phyloP scores from a whole-genome alignment of 371 early-diverging fungal species.

The Rozella allomycis region DNA sequence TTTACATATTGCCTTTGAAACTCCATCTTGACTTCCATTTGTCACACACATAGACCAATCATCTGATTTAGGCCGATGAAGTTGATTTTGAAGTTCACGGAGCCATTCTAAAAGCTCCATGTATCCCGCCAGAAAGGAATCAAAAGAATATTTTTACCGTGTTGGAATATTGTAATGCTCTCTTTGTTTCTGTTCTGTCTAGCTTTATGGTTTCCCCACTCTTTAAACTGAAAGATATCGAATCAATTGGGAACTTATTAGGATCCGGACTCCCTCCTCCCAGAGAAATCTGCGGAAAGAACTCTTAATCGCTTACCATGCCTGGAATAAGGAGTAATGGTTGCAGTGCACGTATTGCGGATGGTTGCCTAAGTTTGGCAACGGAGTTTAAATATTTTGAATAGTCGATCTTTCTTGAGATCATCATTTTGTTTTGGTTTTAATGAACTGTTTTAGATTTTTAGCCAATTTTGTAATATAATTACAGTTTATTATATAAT shows the following conservation, averaged over 20 bases:
- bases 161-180: constrained; percentile 29
- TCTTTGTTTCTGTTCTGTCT: constrained; percentile 11
- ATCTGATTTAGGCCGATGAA: constrained; percentile 13
- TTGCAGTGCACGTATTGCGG: constrained; percentile 19
- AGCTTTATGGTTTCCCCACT: constrained; percentile 13
- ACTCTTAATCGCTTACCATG: too few relatives aligned
- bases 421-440: too few relatives aligned
- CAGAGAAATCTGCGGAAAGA: too few relatives aligned
- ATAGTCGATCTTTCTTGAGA: too few relatives aligned
- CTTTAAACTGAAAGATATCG: constrained; percentile 32
- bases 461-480: too few relatives aligned
- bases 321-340: constrained; percentile 17
- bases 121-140: neutral
- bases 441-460: too few relatives aligned
- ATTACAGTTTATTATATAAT: too few relatives aligned
- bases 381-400: too few relatives aligned
- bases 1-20: too few relatives aligned
- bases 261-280: constrained; percentile 47
- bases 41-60: constrained; percentile 46
- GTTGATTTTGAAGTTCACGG: constrained; percentile 4
- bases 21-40: too few relatives aligned
- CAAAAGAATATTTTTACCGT: constrained; percentile 12
- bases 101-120: constrained; percentile 11
- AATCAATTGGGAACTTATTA: constrained; percentile 42
- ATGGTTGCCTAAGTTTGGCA: too few relatives aligned